Evolutionary conservation across 2,329 filamentous ascomycete species (phyloP), one percentile per base, ranked within the genome.

Genomic region (Microcyclospora tardicrescens): DNA sequence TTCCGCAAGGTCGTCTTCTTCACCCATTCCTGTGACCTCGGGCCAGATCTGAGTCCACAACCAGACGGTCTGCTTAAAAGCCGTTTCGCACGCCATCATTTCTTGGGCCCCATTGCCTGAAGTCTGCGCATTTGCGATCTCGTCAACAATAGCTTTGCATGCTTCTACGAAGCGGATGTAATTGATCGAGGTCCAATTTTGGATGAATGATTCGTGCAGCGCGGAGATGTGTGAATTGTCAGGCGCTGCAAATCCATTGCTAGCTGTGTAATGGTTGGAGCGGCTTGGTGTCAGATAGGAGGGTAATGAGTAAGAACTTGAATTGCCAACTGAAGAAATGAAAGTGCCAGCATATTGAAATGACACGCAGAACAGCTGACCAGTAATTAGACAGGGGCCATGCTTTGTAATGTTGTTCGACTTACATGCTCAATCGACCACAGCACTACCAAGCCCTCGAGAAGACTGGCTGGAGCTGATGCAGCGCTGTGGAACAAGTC

Each of bases 371-470:
- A 68, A 69, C 51, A 60, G 64, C 62, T 67, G 39, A 5, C 3
- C 19, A n/a, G 16, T n/a, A 12, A 4, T 16, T 31, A 27, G 10
- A 33, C 15, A 5, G 6, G 37, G 4, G 9, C 24, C 10, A 12
- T 8, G 13, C 40, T 49, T 35, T 49, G 48, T 35, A 15, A 27
- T 8, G 11, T 19, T n/a, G 28, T 13, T 13, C 12, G 15, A 54
- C 62, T 34, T 59, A 67, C 65, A 46, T 69, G 74, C 60, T 89
- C 82, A 1, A 79, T 84, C n/a, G 75, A 77, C 77, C 80, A 87
- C 16, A 86, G 71, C n/a, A 83, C 69, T 2, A 84, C 71, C 44
- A 84, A 66, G 5, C 77, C 79, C 54, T 85, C 79, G 2, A 86
- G 61, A 52, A 83, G 54, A 1, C 61, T 67, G 2, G 64, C 63